phyloP scores from a whole-genome alignment of 768 basidiomycete genomes.

The Pholiota conissans region DNA sequence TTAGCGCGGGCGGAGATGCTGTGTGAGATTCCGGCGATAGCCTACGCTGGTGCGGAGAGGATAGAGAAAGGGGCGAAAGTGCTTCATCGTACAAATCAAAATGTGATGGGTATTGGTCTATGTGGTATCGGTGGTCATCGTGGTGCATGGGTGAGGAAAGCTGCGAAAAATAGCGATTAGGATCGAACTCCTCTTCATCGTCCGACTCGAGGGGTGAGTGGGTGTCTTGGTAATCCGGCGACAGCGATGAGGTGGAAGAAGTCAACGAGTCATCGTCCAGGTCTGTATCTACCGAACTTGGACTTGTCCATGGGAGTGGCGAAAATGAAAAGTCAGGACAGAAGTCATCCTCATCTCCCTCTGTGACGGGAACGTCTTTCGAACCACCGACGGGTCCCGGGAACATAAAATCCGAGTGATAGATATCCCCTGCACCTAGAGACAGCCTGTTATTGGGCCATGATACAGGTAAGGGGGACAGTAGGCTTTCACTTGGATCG shows the following conservation, averaged over 20 bases:
- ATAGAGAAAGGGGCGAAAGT: background rate
- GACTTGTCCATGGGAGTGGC: background rate
- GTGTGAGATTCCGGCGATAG: background rate
- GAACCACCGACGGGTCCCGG: background rate
- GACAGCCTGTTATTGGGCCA: background rate
- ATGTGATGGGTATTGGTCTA: background rate
- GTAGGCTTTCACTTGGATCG: background rate
- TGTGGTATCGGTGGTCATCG: background rate
- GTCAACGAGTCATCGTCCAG: background rate
- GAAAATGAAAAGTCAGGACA: background rate
- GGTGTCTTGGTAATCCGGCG: background rate
- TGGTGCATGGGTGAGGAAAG: background rate
- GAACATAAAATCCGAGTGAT: background rate
- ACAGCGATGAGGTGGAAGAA: background rate
- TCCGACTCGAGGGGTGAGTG: background rate
- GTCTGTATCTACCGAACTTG: background rate
- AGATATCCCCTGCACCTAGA: background rate
- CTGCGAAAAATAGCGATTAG: background rate
- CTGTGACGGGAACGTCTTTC: background rate
- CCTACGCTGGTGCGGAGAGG: background rate
- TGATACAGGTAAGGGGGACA: background rate
- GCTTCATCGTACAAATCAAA: slow-evolving; percentile 4
- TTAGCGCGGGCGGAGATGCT: background rate
- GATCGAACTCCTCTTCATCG: background rate
- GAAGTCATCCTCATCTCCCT: background rate